Conservation (phyloP, 2,329 filamentous ascomycete species). For the Penicillium sp. region DNA sequence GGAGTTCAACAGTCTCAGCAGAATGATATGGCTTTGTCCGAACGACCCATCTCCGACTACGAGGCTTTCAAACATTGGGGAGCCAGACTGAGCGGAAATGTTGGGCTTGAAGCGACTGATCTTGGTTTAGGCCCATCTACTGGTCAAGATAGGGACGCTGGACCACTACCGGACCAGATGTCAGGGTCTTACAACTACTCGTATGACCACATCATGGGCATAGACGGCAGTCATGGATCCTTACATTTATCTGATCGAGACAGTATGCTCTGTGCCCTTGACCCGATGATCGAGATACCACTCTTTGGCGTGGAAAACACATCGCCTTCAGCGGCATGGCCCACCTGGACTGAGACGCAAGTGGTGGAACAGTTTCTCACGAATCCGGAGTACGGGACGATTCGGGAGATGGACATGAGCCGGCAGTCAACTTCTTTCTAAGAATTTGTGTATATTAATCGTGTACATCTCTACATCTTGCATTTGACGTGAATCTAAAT, state of each 20-base stretch:
- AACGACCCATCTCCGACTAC: background rate
- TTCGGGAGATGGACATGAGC: background rate
- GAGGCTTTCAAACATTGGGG: conserved; percentile 4
- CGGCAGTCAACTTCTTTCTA: background rate
- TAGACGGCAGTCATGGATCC: background rate
- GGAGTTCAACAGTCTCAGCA: conserved; percentile 1
- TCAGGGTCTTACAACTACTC: background rate
- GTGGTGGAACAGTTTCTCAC: conserved; percentile 26
- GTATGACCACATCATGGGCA: background rate
- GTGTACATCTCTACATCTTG: background rate
- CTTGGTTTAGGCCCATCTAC: background rate
- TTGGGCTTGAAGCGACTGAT: background rate
- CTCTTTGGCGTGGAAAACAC: conserved; percentile 16
- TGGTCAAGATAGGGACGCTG: background rate
- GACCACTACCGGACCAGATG: background rate
- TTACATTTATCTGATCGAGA: background rate
- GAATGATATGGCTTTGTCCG: too few species aligned
- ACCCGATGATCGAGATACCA: conserved; percentile 16
- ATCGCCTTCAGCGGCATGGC: conserved; percentile 17
- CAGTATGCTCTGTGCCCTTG: conserved; percentile 10
- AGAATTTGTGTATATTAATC: background rate
- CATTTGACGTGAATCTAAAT: background rate
- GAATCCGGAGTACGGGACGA: background rate
- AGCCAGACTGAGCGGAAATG: background rate
- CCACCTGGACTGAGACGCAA: conserved; percentile 23